Base-by-base conservation (phyloP, 108 stramenopile species). In the Nitzschia sp. region DNA sequence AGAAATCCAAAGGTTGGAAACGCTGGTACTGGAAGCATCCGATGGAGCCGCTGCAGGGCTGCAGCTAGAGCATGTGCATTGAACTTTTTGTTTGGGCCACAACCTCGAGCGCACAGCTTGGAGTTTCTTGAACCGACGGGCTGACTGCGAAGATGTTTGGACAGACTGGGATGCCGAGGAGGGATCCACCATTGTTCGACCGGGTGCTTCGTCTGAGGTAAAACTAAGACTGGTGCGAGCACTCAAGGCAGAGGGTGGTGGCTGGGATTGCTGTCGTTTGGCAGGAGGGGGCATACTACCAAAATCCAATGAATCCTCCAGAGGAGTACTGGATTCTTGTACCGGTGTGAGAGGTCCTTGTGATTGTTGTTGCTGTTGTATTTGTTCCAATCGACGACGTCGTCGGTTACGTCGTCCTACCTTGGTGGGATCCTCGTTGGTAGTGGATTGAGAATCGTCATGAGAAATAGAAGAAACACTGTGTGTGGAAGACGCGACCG, bases 341-440 rank as follows among this genome's bases (percentile, higher is more conserved):
- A 62, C 61, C 10, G 61, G 38, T 5, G 65, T 48, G n/a, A 48
- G 46, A 17, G 46, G 46, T 17, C 14, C 14, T 17, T 17, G 34
- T 6, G 51, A 39, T 11, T 26, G n/a, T 48, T 63, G 12, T 63
- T 20, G 42, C 1, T 11, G 22, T 37, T 20, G 29, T n/a, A 20
- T 41, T 57, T 20, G 55, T 17, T 68, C 15, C 26, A 48, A 50
- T 42, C 78, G 51, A 38, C 70, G 63, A 20, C 73, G 68, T 51
- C 58, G 70, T 38, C 78, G 69, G 21, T 75, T 70, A 10, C 41
- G 54, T 64, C 78, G 17, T 25, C 78, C 78, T 26, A 51, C 15
- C 25, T 69, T 59, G 24, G 78, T 80, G 0, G 78, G 78, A 59
- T 80, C 78, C 9, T 43, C 62, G 19, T 20, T 51, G 29, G 29